Evolutionary conservation across 208 protist species (phyloP), one percentile per base, ranked within the genome.

Genomic region (Crithidia fasciculata): DNA sequence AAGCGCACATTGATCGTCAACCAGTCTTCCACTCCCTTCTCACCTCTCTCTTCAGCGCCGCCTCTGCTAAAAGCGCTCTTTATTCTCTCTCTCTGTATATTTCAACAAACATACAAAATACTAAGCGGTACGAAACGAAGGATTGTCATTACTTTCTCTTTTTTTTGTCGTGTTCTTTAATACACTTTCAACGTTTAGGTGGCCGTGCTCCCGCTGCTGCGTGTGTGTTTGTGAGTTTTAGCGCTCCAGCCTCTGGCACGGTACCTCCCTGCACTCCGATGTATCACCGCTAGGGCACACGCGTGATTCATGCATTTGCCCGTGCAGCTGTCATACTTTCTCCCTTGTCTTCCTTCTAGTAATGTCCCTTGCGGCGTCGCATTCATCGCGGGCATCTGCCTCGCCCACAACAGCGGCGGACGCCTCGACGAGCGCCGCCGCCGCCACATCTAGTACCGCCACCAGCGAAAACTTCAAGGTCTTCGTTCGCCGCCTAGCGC

Each of bases 401-500:
- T 76, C 58, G 36, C 52, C 71, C 10, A 6, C 54, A 18, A 28
- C 28, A 28, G 28, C 28, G 28, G 28, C 28, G 28, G 28, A 28
- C 28, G 18, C 62, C 6, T 53, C 53, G 0, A 43, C 69, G 9
- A 55, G 36, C 28, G 52, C 53, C 50, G 36, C 28, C 49, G 45
- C 66, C 5, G 69, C 58, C 53, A 47, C 19, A 28, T 58, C 58
- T 10, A n/a, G 43, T 2, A 56, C 75, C 16, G 10, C 58, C 2
- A 45, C 18, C n/a, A 18, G 16, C 6, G 78, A 85, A 64, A 81
- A 68, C 55, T 92, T 87, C 76, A 89, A 74, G 43, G 65, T 95
- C 44, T 71, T 71, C 49, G 79, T 96, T 18, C 74, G 47, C 8
- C 85, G 89, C 43, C 82, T 96, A n/a, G 82, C 83, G 45, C 77